Evolutionary conservation across 257 asterid genomes (phyloP), one percentile per base, ranked within the genome.

Genomic region (Solanum pennellii): DNA sequence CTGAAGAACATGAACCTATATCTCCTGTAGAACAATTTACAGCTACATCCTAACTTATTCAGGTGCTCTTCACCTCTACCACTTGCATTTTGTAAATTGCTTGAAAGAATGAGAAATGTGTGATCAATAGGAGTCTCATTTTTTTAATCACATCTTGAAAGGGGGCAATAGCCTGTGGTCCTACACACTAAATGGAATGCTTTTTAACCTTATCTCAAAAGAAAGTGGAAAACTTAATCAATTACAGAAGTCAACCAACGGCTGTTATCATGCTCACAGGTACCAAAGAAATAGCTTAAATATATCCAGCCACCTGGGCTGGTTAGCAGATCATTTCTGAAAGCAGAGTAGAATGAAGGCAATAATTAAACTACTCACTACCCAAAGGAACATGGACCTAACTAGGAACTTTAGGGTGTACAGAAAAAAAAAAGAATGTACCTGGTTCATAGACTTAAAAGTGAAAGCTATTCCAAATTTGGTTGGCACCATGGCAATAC

Each of bases 381-480:
- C 60, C 42, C 83, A 42, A 41, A 76, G 83, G 37, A 76, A 42
- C 37, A 76, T 42, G 59, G 83, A 42, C 60, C 60, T 76, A 76
- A n/a, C 60, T 76, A 41, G 59, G 83, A n/a, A 76, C 27, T 76
- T n/a, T 31, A 49, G 69, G 71, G 37, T 49, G 69, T 82, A 82
- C 85, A 82, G 35, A 49, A 44, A 49, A 49, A 18, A 69, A 47
- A 45, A 31, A 15, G 69, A 90, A 89, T 9, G 77, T 89, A 94
- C 99, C 98, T 97, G 99, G 93, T 97, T 97, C 98, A 95, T 93
- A 88, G 94, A 95, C 88, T 97, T 97, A 11, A 94, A 56, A 73
- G 98, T 95, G 87, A 97, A 97, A 86, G 99, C 93, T 88, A 97
- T 95, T 89, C 99, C 99, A 90, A 97, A 97, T 91, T 93, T 94